Evolutionary conservation across 2,329 filamentous ascomycete genomes (phyloP).

Genomic region (Fusarium poae): DNA sequence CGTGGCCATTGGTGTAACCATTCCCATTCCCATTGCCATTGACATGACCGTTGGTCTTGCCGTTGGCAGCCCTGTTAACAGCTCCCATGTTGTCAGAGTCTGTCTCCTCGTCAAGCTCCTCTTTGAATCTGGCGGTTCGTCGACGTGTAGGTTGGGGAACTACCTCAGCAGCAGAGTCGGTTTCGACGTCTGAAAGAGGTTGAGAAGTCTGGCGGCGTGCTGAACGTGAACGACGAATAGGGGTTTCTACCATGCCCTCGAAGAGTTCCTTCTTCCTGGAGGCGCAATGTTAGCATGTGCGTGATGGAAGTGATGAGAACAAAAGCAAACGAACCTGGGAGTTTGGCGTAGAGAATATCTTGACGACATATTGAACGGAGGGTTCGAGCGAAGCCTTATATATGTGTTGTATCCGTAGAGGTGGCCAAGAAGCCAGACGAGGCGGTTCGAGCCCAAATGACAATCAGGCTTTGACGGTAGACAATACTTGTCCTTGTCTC

Average conservation of each 20-base stretch:
- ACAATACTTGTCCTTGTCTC: conserved; percentile 16
- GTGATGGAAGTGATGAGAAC: neutral
- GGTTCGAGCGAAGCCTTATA: conserved; percentile 44
- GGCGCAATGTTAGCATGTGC: conserved; percentile 16
- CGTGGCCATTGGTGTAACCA: conserved; percentile 29
- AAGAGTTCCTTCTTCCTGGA: conserved; percentile 72
- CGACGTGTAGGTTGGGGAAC: conserved; percentile 57
- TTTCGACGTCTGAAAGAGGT: conserved; percentile 62
- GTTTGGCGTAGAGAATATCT: conserved; percentile 57
- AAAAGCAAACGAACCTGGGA: conserved; percentile 51
- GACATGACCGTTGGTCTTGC: conserved; percentile 47
- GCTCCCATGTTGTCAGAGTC: conserved; percentile 46
- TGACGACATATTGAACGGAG: conserved; percentile 52
- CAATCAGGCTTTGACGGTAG: conserved; percentile 29
- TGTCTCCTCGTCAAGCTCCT: conserved; percentile 63
- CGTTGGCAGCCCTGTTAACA: conserved; percentile 45
- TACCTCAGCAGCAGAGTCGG: conserved; percentile 61
- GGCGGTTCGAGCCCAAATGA: conserved; percentile 5
- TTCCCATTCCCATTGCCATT: conserved; percentile 18
- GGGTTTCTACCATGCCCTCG: conserved; percentile 72
- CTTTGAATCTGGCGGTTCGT: conserved; percentile 64
- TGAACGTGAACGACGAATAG: conserved; percentile 61
- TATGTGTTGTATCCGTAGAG: conserved; percentile 29
- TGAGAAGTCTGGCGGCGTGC: conserved; percentile 65
- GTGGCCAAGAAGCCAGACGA: conserved; percentile 11